A percentile compares a stretch with the other conserved stretches of the same genome.
phyloP scores from a whole-genome alignment of 257 asterid genomes.

The Penstemon davidsonii region DNA sequence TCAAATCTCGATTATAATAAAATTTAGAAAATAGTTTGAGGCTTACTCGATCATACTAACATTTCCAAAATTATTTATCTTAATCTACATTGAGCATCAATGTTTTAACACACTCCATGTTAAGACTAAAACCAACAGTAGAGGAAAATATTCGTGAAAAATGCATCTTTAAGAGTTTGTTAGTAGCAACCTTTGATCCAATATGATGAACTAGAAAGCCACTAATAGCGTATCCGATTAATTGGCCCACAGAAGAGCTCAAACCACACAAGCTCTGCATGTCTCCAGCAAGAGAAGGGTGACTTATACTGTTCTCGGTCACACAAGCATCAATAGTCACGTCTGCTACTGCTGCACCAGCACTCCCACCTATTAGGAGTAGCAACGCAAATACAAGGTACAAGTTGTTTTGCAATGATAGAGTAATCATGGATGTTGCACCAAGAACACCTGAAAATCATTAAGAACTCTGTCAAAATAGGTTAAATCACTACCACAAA shows the following conservation, averaged over 20 bases:
- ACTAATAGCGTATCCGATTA: constrained; percentile 69
- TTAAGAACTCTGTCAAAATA: constrained; percentile 23
- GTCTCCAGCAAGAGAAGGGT: constrained; percentile 88
- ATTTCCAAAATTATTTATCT: constrained; percentile 9
- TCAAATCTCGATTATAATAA: neutral
- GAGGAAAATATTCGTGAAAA: neutral
- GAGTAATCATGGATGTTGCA: constrained; percentile 46
- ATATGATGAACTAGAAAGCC: constrained; percentile 71
- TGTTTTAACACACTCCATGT: neutral
- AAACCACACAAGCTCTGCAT: constrained; percentile 89
- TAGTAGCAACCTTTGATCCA: constrained; percentile 64
- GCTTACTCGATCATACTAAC: neutral
- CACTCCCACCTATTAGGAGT: constrained; percentile 72
- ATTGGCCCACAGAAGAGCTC: constrained; percentile 79
- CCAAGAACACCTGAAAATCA: constrained; percentile 49
- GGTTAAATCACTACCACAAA: no score
- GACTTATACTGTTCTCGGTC: constrained; percentile 79
- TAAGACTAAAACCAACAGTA: constrained; percentile 11
- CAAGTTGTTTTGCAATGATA: constrained; percentile 49
- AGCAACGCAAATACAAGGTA: constrained; percentile 66
- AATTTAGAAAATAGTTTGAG: constrained; percentile 1
- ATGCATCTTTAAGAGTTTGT: neutral
- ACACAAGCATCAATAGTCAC: constrained; percentile 96
- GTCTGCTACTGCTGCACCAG: constrained; percentile 86
- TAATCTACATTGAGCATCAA: neutral